These are phyloP conservation scores for Solanum appendiculatum DNA, from an alignment of 257 asterid genomes.

Conservation along the genomic window DNA sequence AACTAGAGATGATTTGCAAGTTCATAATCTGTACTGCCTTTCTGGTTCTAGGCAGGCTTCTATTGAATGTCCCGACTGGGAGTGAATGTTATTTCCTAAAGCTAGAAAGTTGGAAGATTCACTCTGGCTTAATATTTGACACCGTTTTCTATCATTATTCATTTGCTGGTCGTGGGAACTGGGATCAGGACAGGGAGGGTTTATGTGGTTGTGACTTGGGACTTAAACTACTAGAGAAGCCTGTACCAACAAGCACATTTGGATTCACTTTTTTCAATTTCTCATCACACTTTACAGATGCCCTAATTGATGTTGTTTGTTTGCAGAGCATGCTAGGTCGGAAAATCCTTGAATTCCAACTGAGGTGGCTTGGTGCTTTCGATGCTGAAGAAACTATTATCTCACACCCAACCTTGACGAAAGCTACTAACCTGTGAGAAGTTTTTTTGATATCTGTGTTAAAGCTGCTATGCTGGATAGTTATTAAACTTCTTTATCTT, in stretches of 20 bases:
- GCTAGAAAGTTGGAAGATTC: background rate
- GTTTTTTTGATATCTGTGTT: background rate
- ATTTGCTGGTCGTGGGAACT: background rate
- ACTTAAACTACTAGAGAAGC: background rate
- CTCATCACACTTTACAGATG: background rate
- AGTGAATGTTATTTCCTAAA: background rate
- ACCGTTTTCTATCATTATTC: background rate
- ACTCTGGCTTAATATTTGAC: background rate
- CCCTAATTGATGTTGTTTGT: background rate
- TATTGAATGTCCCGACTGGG: background rate
- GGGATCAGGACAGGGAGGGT: background rate
- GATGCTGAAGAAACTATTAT: slow-evolving; percentile 54
- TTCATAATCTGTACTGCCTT: background rate
- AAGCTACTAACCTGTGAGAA: slow-evolving; percentile 57
- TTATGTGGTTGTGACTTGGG: background rate
- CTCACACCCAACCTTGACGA: slow-evolving; percentile 57
- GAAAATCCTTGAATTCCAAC: slow-evolving; percentile 83
- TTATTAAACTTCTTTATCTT: background rate
- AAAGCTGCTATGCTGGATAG: background rate
- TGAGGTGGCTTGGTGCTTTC: slow-evolving; percentile 77
- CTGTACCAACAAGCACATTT: background rate
- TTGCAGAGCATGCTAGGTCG: slow-evolving; percentile 90
- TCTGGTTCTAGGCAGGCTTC: background rate
- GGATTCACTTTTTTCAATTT: background rate
- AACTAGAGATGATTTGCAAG: background rate